Evolutionary conservation across 2,329 filamentous ascomycete genomes (phyloP).

Genomic region (Arthrobotrys megalospora): DNA sequence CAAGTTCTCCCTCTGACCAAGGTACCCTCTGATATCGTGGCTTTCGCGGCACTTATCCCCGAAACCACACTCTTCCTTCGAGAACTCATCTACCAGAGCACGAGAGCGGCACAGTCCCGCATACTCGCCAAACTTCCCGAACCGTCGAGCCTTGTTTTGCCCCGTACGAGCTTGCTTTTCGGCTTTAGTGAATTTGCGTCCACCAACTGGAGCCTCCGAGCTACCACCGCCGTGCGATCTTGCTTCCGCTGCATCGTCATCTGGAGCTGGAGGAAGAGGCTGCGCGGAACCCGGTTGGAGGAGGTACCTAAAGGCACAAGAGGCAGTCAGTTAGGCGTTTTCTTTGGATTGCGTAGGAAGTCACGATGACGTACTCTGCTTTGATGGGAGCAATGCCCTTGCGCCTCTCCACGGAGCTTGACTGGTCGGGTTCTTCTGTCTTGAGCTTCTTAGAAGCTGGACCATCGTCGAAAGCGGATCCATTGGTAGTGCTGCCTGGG

Average conservation of each 20-base stretch:
- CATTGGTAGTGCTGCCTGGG: constrained; percentile 19
- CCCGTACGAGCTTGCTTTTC: constrained; percentile 61
- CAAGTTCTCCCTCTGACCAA: constrained; percentile 84
- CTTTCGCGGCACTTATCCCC: constrained; percentile 85
- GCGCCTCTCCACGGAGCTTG: constrained; percentile 26
- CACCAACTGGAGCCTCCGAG: constrained; percentile 40
- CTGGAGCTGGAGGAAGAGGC: constrained; percentile 42
- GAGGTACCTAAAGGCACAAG: constrained; percentile 36
- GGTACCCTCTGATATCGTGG: constrained; percentile 88
- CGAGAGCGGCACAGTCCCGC: constrained; percentile 49
- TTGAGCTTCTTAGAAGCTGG: constrained; percentile 56
- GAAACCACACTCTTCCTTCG: constrained; percentile 76
- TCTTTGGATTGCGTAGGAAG: not conserved
- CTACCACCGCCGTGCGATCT: constrained; percentile 23
- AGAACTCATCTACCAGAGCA: constrained; percentile 56
- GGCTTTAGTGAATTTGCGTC: constrained; percentile 54
- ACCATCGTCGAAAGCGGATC: constrained; percentile 39
- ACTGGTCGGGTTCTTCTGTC: constrained; percentile 45
- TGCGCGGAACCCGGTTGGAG: constrained; percentile 51
- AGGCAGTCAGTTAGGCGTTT: constrained; percentile 24
- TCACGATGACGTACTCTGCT: constrained; percentile 60
- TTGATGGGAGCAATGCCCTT: constrained; percentile 62
- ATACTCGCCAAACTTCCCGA: constrained; percentile 63
- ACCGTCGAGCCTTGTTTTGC: constrained; percentile 64
- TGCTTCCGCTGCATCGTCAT: constrained; percentile 64